phyloP scores from a whole-genome alignment of 2,329 filamentous ascomycete species.

The Epichloe typhina region DNA sequence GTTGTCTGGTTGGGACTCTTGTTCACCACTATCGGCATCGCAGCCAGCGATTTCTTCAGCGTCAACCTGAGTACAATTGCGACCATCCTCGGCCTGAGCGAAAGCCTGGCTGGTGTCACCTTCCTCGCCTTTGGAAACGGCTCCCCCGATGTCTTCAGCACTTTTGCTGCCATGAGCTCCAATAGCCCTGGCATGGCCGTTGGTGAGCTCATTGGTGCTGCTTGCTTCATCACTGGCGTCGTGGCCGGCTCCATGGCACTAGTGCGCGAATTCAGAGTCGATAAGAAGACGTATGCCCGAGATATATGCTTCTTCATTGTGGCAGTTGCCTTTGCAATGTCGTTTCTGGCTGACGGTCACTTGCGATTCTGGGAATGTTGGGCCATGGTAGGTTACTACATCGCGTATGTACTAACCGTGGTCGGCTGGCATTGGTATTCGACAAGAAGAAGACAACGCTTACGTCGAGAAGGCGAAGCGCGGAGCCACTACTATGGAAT shows the following conservation, averaged over 20 bases:
- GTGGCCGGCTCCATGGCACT: slow-evolving; percentile 96
- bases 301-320: slow-evolving; percentile 88
- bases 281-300: slow-evolving; percentile 75
- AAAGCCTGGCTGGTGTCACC: slow-evolving; percentile 91
- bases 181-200: slow-evolving; percentile 95
- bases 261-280: slow-evolving; percentile 88
- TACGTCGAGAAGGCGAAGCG: slow-evolving; percentile 56
- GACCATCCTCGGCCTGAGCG: slow-evolving; percentile 77
- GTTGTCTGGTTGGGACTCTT: slow-evolving; percentile 75
- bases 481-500: slow-evolving; percentile 59
- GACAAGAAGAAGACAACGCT: slow-evolving; percentile 44
- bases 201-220: slow-evolving; percentile 87
- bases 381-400: slow-evolving; percentile 81
- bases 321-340: slow-evolving; percentile 74
- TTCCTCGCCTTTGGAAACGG: slow-evolving; percentile 96
- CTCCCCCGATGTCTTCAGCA: slow-evolving; percentile 95
- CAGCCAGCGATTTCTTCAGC: slow-evolving; percentile 96
- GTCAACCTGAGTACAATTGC: slow-evolving; percentile 92
- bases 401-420: slow-evolving; percentile 79
- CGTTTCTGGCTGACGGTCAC: slow-evolving; percentile 73
- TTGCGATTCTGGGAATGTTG: slow-evolving; percentile 81
- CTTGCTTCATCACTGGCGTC: slow-evolving; percentile 90
- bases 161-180: slow-evolving; percentile 93
- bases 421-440: slow-evolving; percentile 87
- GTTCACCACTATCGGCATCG: slow-evolving; percentile 94